Base-by-base conservation (phyloP, 768 basidiomycete genomes). In the Suillus placidus region DNA sequence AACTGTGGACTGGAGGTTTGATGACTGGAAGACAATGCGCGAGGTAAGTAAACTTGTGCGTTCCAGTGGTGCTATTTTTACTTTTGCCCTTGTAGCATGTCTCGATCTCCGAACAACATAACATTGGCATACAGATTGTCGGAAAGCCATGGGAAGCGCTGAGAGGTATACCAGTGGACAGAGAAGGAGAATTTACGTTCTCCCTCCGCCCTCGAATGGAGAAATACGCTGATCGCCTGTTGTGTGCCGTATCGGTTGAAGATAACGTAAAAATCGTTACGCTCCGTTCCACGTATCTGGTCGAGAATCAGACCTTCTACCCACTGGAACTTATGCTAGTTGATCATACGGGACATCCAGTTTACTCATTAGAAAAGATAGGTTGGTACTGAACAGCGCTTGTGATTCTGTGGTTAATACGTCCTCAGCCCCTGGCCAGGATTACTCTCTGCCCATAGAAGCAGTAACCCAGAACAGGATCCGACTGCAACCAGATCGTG, bases 181-280 rank as follows among this genome's bases (percentile, higher is more conserved):
- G 88, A 47, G 97, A 98, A 78, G 97, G 97, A 57, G 94, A 97
- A 76, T 95, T 87, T 73, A 83, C 91, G 13, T 95, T 95, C 71
- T 84, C 88, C 1, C 83, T 99, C n/a, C 88, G 94, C 9, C 95
- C 97, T 14, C 83, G 88, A 67, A 84, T 80, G 12, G 84, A 92
- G 47, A 90, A 90, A 72, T 88, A 91, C 67, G 84, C 87, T 4
- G 87, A 91, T 73, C 90, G 95, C 30, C 78, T 99, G 35, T 83
- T 97, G 6, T 96, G 94, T 73, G 95, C 97, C 69, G 88, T 99
- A 67, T 88, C 87, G 64, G 89, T 99, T 26, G 84, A 94, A 71
- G 90, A 95, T 71, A 97, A 94, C 72, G 91, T 96, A 72, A 99
- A 99, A 80, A 79, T 96, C 63, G 92, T 99, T 66, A 98, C 94